Base-by-base conservation (phyloP, 768 basidiomycete species). In the Mycena galopus region DNA sequence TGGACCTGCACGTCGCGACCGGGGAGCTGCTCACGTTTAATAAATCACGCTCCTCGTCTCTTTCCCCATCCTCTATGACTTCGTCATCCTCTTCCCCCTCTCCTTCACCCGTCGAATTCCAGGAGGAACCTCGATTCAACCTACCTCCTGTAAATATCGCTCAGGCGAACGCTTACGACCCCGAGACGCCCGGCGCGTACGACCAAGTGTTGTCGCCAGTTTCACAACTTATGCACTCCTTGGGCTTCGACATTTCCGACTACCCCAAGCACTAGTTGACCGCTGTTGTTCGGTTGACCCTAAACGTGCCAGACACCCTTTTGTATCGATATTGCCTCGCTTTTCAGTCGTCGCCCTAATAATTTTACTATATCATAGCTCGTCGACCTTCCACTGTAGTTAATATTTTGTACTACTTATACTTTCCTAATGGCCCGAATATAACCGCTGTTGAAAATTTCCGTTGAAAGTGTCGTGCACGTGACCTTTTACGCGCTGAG, bases 351-450 rank as follows among this genome's bases (percentile, higher is more conserved):
- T 64, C 72, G 56, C 47, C 32, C 30, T 62, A 53, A 68, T 70
- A 69, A 50, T 62, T 74, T 42, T 29, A 39, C 60, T 21, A 55
- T 75, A 69, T 39, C 29, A 75, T 75, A 75, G 69, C 73, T 33
- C 27, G 73, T 75, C 73, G 73, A 72, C 69, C 61, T 72, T 67
- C 55, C 66, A 35, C 50, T 71, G 73, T 75, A 75, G 58, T 71
- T 47, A 63, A 37, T 64, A 47, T 61, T 68, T 51, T 74, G 69
- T 74, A 74, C 57, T 50, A 30, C 55, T 23, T 56, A 66, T 67
- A 72, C 66, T 66, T 51, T 14, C n/a, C 59, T 67, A 67, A 67
- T 73, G 56, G 50, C 35, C 14, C 39, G 56, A 51, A 53, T 61
- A 35, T 51, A 63, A 50, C 39, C 53, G 21, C 59, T 30, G 17